Conservation (phyloP, 208 protist genomes). For the Trypanosomatidae sp. region DNA sequence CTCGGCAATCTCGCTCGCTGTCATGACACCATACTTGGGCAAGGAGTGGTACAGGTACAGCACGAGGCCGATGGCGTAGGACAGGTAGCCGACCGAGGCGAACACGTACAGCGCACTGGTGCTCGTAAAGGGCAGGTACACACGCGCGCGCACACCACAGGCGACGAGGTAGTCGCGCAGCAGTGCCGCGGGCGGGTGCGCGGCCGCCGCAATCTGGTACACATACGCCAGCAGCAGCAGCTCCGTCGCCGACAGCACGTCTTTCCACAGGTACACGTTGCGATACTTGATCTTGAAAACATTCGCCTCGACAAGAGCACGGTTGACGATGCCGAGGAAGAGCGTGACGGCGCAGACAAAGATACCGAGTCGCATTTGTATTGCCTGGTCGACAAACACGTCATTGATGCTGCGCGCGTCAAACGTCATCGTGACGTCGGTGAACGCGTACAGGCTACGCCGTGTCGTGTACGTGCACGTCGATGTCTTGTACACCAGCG, state of each 20-base stretch:
- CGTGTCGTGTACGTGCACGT: slow-evolving; percentile 25
- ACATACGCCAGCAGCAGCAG: slow-evolving; percentile 40
- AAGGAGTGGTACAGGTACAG: slow-evolving; percentile 60
- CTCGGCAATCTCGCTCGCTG: slow-evolving; percentile 40
- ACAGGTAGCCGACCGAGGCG: slow-evolving; percentile 24
- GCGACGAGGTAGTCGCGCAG: slow-evolving; percentile 35
- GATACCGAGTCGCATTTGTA: slow-evolving; percentile 48
- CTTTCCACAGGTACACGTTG: slow-evolving; percentile 67
- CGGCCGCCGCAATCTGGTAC: slow-evolving; percentile 17
- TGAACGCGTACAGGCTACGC: slow-evolving; percentile 43
- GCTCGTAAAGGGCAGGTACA: slow-evolving; percentile 39
- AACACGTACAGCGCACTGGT: slow-evolving; percentile 38
- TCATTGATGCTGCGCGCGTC: slow-evolving; percentile 16
- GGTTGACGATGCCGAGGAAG: slow-evolving; percentile 35
- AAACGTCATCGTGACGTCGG: slow-evolving; percentile 22
- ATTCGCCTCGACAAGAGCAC: slow-evolving; percentile 32
- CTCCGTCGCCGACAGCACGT: slow-evolving; percentile 52
- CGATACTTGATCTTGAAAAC: slow-evolving; percentile 41
- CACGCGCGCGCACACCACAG: slow-evolving; percentile 20
- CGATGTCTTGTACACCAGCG: slow-evolving; percentile 25
- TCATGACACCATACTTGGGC: slow-evolving; percentile 73
- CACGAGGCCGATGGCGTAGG: slow-evolving; percentile 20
- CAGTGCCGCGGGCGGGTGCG: slow-evolving; percentile 12
- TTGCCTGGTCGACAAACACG: slow-evolving; percentile 59
- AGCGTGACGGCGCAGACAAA: slow-evolving; percentile 32